Evolutionary conservation across 2,329 filamentous ascomycete species (phyloP).

Genomic region (Fusarium beomiforme): DNA sequence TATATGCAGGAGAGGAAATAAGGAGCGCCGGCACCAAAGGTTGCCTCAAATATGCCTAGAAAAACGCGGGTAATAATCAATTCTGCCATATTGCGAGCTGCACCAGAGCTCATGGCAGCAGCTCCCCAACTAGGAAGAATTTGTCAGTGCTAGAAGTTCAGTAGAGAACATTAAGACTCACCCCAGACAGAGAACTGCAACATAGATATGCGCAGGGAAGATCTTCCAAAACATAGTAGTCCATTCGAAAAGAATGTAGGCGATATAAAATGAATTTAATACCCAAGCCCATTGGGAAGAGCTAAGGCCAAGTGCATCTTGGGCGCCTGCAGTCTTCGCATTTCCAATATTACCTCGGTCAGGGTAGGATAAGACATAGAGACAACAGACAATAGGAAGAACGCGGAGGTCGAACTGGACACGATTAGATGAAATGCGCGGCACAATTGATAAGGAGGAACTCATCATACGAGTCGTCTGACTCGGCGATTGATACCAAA

Average conservation of each 20-base stretch:
- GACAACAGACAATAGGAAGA: conserved; percentile 27
- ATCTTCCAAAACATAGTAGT: conserved; percentile 35
- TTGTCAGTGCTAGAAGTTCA: neutral
- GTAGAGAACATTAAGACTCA: neutral
- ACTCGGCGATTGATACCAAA: neutral
- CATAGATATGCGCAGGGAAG: conserved; percentile 24
- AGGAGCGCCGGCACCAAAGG: conserved; percentile 31
- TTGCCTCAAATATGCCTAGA: conserved; percentile 29
- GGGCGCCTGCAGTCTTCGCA: conserved; percentile 27
- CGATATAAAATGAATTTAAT: conserved; percentile 31
- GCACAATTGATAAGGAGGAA: too few species aligned
- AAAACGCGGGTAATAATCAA: conserved; percentile 13
- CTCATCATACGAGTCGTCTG: neutral
- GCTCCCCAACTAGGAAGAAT: conserved; percentile 17
- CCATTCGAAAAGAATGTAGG: conserved; percentile 33
- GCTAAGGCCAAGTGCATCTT: conserved; percentile 20
- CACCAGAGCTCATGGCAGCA: conserved; percentile 29
- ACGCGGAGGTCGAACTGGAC: conserved; percentile 24
- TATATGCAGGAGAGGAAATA: conserved; percentile 33
- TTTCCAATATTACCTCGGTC: conserved; percentile 36
- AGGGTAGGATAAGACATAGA: conserved; percentile 32
- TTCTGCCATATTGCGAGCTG: conserved; percentile 9
- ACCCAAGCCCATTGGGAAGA: conserved; percentile 33
- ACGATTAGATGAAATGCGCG: rapidly evolving
- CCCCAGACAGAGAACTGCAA: conserved; percentile 20